Conservation (phyloP, 768 basidiomycete species). For the Sarcodon sp. region DNA sequence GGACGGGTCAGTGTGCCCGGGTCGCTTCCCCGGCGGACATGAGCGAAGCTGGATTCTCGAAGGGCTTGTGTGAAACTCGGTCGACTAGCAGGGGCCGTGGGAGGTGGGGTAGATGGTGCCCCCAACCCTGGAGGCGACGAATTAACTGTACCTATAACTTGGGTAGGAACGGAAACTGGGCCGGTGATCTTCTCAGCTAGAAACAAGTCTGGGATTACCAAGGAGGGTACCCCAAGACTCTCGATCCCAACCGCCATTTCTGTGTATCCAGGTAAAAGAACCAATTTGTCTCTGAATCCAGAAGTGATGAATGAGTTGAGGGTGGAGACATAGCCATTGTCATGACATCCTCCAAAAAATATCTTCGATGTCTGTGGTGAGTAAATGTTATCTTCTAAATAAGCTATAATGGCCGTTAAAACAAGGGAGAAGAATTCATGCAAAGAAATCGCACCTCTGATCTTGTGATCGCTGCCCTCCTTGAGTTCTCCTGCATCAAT, state of each 20-base stretch:
- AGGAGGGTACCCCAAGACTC: slow-evolving; percentile 39
- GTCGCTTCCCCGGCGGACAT: not conserved
- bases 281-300: slow-evolving; percentile 50
- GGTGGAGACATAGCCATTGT: slow-evolving; percentile 55
- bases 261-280: slow-evolving; percentile 49
- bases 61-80: not conserved
- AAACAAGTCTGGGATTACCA: slow-evolving; percentile 47
- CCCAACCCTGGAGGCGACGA: not conserved
- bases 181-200: slow-evolving; percentile 26
- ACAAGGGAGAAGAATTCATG: not conserved
- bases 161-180: not conserved
- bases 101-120: too few species aligned
- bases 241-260: slow-evolving; percentile 48
- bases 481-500: slow-evolving; percentile 60
- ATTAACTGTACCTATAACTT: not conserved
- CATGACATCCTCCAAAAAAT: slow-evolving; percentile 64
- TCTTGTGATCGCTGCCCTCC: slow-evolving; percentile 66
- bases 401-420: slow-evolving; percentile 14
- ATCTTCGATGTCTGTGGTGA: slow-evolving; percentile 53
- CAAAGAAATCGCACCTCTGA: slow-evolving; percentile 40
- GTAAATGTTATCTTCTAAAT: slow-evolving; percentile 27
- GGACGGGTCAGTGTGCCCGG: not conserved
- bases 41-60: not conserved
- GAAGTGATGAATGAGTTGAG: slow-evolving; percentile 54
- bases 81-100: not conserved